A percentile compares a stretch with the other conserved stretches of the same genome.
phyloP scores from a whole-genome alignment of 1,139 yeast species.

The Hyphopichia burtonii region DNA sequence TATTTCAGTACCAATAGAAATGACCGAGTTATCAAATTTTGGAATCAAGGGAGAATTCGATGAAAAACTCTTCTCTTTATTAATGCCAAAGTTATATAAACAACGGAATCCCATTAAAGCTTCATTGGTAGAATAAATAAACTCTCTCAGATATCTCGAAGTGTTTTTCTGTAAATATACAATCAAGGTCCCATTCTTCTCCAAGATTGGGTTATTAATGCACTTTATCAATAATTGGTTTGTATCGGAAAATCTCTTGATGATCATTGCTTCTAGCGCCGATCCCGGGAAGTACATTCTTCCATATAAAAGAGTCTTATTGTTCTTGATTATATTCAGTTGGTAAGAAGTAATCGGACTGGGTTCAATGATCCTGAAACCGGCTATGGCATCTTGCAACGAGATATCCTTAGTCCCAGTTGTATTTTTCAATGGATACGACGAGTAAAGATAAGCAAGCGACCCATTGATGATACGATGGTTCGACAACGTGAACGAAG shows the following conservation, averaged over 20 bases:
- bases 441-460: conserved; percentile 74
- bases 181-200: conserved; percentile 59
- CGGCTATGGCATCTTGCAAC: conserved; percentile 75
- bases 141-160: conserved; percentile 68
- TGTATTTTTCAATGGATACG: conserved; percentile 53
- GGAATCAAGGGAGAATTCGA: conserved; percentile 26
- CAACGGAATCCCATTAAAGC: conserved; percentile 81
- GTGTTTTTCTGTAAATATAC: conserved; percentile 69
- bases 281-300: conserved; percentile 87
- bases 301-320: conserved; percentile 56
- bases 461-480: conserved; percentile 76
- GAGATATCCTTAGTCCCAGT: conserved; percentile 54
- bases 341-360: conserved; percentile 3
- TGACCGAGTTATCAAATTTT: conserved; percentile 46
- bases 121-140: conserved; percentile 85
- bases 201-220: conserved; percentile 66
- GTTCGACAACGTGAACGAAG: conserved; percentile 72
- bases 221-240: conserved; percentile 74
- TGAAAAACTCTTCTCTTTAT: conserved; percentile 11
- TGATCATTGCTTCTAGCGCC: conserved; percentile 83
- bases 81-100: conserved; percentile 64
- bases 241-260: conserved; percentile 58
- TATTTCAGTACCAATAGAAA: conserved; percentile 79
- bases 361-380: conserved; percentile 65
- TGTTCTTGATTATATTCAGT: neutral